Evolutionary conservation across 31 red algal species (phyloP), one percentile per base, ranked within the genome.

Genomic region (Odonthalia washingtoniensis): DNA sequence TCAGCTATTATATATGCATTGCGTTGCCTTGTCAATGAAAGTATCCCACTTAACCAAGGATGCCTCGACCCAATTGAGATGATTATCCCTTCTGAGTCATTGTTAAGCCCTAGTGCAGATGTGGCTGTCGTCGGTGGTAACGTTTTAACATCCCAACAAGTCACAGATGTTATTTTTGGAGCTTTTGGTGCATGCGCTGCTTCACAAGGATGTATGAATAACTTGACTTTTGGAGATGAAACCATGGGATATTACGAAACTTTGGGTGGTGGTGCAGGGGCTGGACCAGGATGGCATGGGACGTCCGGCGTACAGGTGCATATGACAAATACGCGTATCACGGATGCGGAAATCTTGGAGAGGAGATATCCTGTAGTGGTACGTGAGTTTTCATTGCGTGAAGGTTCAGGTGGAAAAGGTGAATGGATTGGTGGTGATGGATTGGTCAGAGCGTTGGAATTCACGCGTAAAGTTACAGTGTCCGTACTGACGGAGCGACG

Each of bases 251-350:
- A 96, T 73, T 99, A 99, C 78, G 97, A 99, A 85, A 99, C 97
- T 12, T 93, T 99, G 64, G 94, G 82, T 77, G 94, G 94, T 1
- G 97, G 97, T 63, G 70, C 67, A 62, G 94, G 94, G 24, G 97
- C 97, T 1, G 97, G 97, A 21, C 94, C 91, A 26, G 74, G 80
- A 18, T 99, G 94, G 94, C 41, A 96, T 82, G 97, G 97, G n/a
- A 78, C 87, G 39, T 87, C 86, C 28, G 97, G 92, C 57, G 91
- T 99, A n/a, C 97, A 99, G 68, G 76, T 74, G 1, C 97, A 99
- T 77, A 99, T 99, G 97, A 99, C 97, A 39, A 99, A 99, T 84
- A 99, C 97, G 2, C 80, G 94, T 33, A 94, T 96, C 35, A 99
- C 97, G n/a, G 97, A 99, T 88, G 76, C 91, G 3, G 97, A 99